These are phyloP conservation scores for Hypericum androsaemum DNA, from an alignment of 345 rosid species.

Conservation along the genomic window DNA sequence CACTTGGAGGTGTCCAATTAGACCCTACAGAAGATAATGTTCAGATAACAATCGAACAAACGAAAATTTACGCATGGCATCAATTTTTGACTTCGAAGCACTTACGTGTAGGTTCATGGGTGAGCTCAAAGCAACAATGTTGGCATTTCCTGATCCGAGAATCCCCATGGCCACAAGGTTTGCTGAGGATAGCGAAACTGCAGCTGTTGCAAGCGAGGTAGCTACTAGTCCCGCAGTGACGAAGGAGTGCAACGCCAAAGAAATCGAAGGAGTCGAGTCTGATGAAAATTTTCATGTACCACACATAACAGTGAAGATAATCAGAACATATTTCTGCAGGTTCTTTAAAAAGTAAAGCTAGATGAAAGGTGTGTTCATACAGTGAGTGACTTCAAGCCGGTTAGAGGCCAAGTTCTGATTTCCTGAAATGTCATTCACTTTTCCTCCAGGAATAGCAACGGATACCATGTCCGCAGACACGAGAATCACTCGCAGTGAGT, in stretches of 20 bases:
- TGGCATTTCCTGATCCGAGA: constrained; percentile 9
- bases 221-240: constrained; percentile 39
- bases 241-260: constrained; percentile 38
- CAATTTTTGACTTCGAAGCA: neutral
- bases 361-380: constrained; percentile 16
- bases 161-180: constrained; percentile 31
- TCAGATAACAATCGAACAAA: neutral
- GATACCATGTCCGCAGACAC: constrained; percentile 22
- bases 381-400: constrained; percentile 31
- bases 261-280: constrained; percentile 36
- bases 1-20: constrained; percentile 51
- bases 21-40: constrained; percentile 24
- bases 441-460: constrained; percentile 29
- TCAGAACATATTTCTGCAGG: neutral
- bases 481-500: constrained; percentile 29
- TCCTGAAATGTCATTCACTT: constrained; percentile 42
- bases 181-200: constrained; percentile 33
- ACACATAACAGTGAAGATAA: constrained; percentile 11
- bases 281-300: neutral
- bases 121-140: constrained; percentile 22
- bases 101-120: constrained; percentile 38
- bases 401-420: constrained; percentile 39
- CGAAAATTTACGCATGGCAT: too few species aligned
- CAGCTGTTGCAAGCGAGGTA: constrained; percentile 37
- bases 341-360: neutral